Evolutionary conservation across 805 yeast species (phyloP).

Genomic region (Wickerhamiella kurtzmanii): DNA sequence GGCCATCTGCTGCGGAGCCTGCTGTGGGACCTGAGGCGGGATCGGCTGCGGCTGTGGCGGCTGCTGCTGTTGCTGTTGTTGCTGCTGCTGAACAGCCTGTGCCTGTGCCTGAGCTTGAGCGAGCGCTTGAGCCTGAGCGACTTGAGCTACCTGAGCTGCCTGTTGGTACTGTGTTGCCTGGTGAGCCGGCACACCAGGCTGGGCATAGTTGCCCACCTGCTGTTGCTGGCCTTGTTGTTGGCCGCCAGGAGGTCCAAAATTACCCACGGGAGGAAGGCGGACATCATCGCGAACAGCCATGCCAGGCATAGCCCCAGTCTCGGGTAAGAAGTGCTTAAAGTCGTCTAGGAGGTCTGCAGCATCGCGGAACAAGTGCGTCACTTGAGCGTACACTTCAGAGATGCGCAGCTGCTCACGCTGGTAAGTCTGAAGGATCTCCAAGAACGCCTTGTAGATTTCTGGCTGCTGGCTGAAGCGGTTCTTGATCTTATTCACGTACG

Average conservation of each 20-base stretch:
- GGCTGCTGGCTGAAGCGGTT: constrained; percentile 89
- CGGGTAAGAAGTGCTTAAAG: constrained; percentile 90
- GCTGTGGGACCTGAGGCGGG: constrained; percentile 1
- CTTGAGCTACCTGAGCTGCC: too few species aligned
- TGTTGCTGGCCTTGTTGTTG: background rate
- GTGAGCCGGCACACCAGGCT: too few species aligned
- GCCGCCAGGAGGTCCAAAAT: constrained; percentile 45
- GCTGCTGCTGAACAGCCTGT: background rate
- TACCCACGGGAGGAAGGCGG: constrained; percentile 81
- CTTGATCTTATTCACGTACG: constrained; percentile 90
- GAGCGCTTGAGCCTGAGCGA: background rate
- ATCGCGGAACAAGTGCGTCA: constrained; percentile 71
- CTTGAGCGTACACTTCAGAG: constrained; percentile 89
- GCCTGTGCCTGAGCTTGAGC: background rate
- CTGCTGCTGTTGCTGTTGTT: constrained; percentile 1
- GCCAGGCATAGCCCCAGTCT: constrained; percentile 33
- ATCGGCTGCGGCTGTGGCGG: background rate
- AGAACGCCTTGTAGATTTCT: constrained; percentile 83
- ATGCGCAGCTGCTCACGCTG: constrained; percentile 94
- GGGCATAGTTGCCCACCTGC: background rate
- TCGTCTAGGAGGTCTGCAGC: constrained; percentile 93
- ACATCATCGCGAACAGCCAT: constrained; percentile 25
- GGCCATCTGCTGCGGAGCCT: constrained; percentile 1
- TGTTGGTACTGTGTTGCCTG: too few species aligned
- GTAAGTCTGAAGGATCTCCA: constrained; percentile 90